phyloP scores from a whole-genome alignment of 768 basidiomycete genomes.

The Coprinopsis marcescibilis region DNA sequence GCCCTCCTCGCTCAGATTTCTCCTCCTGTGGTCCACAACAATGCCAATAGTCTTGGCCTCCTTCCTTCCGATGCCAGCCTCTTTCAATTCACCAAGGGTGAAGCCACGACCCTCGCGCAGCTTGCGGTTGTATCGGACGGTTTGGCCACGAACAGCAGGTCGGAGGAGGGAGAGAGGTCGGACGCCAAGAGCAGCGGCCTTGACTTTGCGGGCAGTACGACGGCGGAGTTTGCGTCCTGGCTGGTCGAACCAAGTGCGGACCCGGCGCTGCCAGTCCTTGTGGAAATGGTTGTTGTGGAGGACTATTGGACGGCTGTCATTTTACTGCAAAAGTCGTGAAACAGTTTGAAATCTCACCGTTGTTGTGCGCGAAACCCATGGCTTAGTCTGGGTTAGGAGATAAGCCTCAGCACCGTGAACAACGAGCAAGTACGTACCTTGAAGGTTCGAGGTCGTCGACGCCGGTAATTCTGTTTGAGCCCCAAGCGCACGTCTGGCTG shows the following conservation, averaged over 20 bases:
- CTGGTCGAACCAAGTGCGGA: conserved; percentile 99
- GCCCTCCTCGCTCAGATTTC: conserved; percentile 95
- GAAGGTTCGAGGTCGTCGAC: conserved; percentile 42
- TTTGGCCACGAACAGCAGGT: conserved; percentile 94
- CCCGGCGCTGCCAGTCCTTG: conserved; percentile 98
- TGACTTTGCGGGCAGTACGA: conserved; percentile 85
- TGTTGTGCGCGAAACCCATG: conserved; percentile 80
- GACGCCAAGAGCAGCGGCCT: conserved; percentile 87
- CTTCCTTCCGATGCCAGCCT: conserved; percentile 91
- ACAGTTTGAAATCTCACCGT: conserved; percentile 48
- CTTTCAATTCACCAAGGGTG: conserved; percentile 90
- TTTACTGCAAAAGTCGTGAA: not conserved
- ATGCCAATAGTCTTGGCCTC: conserved; percentile 91
- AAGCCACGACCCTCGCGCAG: conserved; percentile 96
- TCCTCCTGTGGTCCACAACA: conserved; percentile 94
- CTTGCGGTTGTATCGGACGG: conserved; percentile 97
- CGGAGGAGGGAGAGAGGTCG: conserved; percentile 89
- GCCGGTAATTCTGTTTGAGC: conserved; percentile 27
- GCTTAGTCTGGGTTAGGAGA: conserved; percentile 35
- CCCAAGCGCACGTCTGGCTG: conserved; percentile 23
- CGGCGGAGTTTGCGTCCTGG: conserved; percentile 96
- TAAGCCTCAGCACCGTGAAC: conserved; percentile 10
- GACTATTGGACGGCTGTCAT: conserved; percentile 37
- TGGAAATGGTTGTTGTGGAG: conserved; percentile 93
- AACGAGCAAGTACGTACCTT: conserved; percentile 28